phyloP scores from a whole-genome alignment of 805 yeast species.

The Metschnikowia continentalis region DNA sequence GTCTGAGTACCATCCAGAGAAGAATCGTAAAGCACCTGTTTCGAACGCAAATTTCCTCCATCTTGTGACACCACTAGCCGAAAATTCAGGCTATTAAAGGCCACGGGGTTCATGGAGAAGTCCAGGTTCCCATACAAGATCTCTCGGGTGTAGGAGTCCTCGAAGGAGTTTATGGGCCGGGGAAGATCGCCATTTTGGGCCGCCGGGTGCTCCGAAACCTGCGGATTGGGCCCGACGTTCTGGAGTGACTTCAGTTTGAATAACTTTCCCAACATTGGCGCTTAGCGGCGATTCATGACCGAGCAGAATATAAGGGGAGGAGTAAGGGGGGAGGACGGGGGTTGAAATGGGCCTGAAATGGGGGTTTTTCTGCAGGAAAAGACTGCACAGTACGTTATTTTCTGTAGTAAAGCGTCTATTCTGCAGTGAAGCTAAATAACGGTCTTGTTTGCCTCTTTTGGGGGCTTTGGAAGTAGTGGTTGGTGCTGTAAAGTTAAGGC shows the following conservation, averaged over 20 bases:
- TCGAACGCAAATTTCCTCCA: constrained; percentile 43
- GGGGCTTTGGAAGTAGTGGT: too few species aligned
- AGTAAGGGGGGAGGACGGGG: background rate
- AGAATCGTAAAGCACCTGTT: constrained; percentile 49
- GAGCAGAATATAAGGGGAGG: background rate
- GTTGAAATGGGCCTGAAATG: background rate
- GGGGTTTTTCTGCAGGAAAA: background rate
- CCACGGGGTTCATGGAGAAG: constrained; percentile 15
- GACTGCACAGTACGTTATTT: background rate
- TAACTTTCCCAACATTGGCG: constrained; percentile 34
- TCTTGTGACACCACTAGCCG: constrained; percentile 49
- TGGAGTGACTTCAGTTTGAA: constrained; percentile 28
- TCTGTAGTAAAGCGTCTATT: background rate
- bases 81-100: constrained; percentile 29
- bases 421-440: background rate
- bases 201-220: background rate
- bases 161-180: constrained; percentile 26
- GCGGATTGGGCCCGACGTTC: constrained; percentile 6
- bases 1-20: constrained; percentile 20
- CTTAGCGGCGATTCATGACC: constrained; percentile 3
- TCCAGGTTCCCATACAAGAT: constrained; percentile 42
- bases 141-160: constrained; percentile 43
- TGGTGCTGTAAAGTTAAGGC: too few species aligned
- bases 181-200: constrained; percentile 2
- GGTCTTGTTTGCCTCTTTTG: too few species aligned